These are phyloP conservation scores for Nakazawaea sp. DNA, from an alignment of 805 yeast species.

Conservation along the genomic window DNA sequence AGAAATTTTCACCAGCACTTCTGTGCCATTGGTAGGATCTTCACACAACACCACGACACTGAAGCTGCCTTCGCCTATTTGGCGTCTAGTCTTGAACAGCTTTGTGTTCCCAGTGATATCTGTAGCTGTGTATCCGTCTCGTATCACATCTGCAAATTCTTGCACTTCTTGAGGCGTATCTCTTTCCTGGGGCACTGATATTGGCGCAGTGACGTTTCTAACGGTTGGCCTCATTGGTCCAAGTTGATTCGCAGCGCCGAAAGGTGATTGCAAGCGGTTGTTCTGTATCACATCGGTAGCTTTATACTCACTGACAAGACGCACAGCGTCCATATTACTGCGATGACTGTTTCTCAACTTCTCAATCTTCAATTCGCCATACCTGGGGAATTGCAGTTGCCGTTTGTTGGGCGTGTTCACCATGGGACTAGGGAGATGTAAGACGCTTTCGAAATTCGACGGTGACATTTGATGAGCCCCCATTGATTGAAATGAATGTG, in stretches of 20 bases:
- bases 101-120: neutral
- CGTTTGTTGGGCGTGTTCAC: constrained; percentile 13
- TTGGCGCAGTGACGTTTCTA: too few species aligned
- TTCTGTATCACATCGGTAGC: too few species aligned
- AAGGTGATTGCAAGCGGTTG: too few species aligned
- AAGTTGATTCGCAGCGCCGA: too few species aligned
- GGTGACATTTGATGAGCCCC: too few species aligned
- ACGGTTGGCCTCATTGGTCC: too few species aligned
- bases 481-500: too few species aligned
- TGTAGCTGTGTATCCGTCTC: neutral
- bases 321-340: too few species aligned
- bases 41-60: constrained; percentile 48
- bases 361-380: constrained; percentile 1
- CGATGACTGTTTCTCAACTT: constrained; percentile 3
- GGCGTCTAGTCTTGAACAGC: neutral
- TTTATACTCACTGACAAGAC: too few species aligned
- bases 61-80: constrained; percentile 61
- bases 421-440: constrained; percentile 42
- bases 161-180: too few species aligned
- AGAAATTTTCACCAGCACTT: constrained; percentile 69
- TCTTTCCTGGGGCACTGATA: too few species aligned
- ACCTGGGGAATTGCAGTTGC: neutral
- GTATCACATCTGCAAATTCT: neutral
- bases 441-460: constrained; percentile 24
- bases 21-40: constrained; percentile 11